Percentiles rank a stretch among this genome's conserved stretches.
Conservation (phyloP, 768 basidiomycete species). For the Sarcomyxa edulis region DNA sequence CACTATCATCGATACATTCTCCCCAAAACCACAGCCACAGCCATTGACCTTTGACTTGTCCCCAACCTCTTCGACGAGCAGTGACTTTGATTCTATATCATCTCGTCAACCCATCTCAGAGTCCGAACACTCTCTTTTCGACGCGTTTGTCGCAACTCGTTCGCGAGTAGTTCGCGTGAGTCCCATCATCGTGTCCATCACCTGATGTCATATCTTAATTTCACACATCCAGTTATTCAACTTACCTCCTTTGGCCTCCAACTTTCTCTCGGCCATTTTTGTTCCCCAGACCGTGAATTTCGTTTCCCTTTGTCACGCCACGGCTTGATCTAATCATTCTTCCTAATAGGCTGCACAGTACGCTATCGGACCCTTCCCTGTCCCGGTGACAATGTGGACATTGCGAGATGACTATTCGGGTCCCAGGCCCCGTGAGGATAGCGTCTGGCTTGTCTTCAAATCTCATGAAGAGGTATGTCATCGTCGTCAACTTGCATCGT, state of each 20-base stretch:
- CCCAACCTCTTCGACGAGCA: conserved; percentile 28
- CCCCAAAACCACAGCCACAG: conserved; percentile 14
- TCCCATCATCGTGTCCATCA: conserved; percentile 14
- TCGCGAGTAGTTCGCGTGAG: conserved; percentile 53
- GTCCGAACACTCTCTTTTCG: conserved; percentile 12
- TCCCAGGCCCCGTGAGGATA: conserved; percentile 19
- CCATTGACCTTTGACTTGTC: conserved; percentile 20
- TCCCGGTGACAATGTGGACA: conserved; percentile 46
- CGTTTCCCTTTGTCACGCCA: conserved; percentile 8
- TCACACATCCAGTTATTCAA: conserved; percentile 28
- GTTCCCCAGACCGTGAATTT: conserved; percentile 28
- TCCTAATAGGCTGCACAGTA: conserved; percentile 12
- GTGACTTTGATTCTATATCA: conserved; percentile 13
- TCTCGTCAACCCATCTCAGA: conserved; percentile 5
- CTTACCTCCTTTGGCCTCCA: conserved; percentile 30
- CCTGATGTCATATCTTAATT: conserved; percentile 7
- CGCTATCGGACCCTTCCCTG: conserved; percentile 18
- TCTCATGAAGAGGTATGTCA: conserved; percentile 57
- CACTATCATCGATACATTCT: conserved; percentile 19
- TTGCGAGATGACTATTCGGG: conserved; percentile 26
- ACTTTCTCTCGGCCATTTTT: conserved; percentile 33
- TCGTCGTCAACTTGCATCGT: too few species aligned
- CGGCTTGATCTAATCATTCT: conserved; percentile 13
- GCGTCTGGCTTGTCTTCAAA: conserved; percentile 52
- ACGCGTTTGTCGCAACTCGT: conserved; percentile 42